Percentiles rank a stretch among this genome's conserved stretches.
These are phyloP conservation scores for Candida dubliniensis DNA, from an alignment of 1,139 yeast genomes.

Conservation along the genomic window DNA sequence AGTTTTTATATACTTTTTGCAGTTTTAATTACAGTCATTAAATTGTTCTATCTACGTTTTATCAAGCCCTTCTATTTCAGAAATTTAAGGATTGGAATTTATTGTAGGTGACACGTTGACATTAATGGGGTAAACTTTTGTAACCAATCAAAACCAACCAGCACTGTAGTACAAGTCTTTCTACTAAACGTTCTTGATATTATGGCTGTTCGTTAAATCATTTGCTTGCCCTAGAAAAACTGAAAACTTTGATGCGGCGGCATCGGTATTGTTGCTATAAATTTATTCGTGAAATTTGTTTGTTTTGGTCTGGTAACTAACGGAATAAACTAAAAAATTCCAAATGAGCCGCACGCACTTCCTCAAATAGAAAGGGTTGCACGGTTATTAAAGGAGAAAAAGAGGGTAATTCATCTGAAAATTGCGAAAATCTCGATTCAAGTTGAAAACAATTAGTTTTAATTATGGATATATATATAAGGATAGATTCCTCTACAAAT, in stretches of 20 bases:
- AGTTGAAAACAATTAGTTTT: neutral
- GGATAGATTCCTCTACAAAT: too few species aligned
- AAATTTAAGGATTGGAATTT: too few species aligned
- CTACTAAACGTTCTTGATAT: too few species aligned
- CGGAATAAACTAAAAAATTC: neutral
- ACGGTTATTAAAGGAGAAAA: conserved; percentile 3
- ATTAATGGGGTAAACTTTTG: too few species aligned
- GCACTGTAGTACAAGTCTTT: too few species aligned
- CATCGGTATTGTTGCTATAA: neutral
- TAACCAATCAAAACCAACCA: too few species aligned
- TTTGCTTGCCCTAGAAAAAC: neutral
- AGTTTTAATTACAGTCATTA: neutral
- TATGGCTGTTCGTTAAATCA: neutral
- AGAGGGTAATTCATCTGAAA: neutral
- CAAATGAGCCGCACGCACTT: conserved; percentile 4
- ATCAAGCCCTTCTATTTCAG: too few species aligned
- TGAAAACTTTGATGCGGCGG: neutral
- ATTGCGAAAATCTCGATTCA: neutral
- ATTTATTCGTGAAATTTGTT: neutral
- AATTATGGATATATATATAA: too few species aligned
- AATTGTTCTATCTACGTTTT: neutral
- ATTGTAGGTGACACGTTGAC: too few species aligned
- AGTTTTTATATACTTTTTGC: neutral
- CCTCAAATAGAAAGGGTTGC: neutral
- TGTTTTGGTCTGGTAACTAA: neutral